Percentiles rank a stretch among this genome's conserved stretches.
phyloP scores from a whole-genome alignment of 352 stramenopile genomes.

The Chrysophaeum taylorii region DNA sequence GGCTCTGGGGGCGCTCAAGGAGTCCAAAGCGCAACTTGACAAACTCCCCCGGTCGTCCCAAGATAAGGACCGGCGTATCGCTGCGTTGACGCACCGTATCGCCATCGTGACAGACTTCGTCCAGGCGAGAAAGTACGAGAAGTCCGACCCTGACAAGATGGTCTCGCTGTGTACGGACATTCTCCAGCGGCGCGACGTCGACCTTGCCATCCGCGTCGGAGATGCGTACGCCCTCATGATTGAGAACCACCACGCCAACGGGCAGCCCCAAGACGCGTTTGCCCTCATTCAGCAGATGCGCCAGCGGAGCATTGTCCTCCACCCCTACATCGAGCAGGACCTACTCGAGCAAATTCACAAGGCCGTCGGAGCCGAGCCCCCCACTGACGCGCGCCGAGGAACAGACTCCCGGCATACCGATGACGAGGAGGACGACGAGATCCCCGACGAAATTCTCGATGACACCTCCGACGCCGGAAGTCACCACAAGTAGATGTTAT shows the following conservation, averaged over 20 bases:
- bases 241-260: constrained; percentile 56
- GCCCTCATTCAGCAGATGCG: constrained; percentile 67
- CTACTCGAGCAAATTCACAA: constrained; percentile 57
- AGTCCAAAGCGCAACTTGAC: constrained; percentile 66
- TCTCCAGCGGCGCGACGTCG: constrained; percentile 63
- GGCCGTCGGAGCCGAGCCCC: constrained; percentile 33
- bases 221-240: constrained; percentile 73
- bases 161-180: constrained; percentile 61
- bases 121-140: constrained; percentile 37
- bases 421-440: constrained; percentile 25
- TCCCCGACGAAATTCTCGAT: constrained; percentile 34
- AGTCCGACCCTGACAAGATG: constrained; percentile 54
- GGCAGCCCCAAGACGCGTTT: constrained; percentile 52
- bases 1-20: constrained; percentile 67
- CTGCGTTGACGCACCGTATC: constrained; percentile 46
- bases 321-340: constrained; percentile 57
- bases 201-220: constrained; percentile 67
- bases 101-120: constrained; percentile 70
- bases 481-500: no score
- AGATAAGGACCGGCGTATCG: constrained; percentile 53
- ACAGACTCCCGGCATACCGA: constrained; percentile 10
- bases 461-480: no score
- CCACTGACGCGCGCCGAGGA: constrained; percentile 20
- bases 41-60: constrained; percentile 51
- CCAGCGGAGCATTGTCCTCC: constrained; percentile 44